Conservation (phyloP, 129 eudicot species). For the Artemisia argyi region DNA sequence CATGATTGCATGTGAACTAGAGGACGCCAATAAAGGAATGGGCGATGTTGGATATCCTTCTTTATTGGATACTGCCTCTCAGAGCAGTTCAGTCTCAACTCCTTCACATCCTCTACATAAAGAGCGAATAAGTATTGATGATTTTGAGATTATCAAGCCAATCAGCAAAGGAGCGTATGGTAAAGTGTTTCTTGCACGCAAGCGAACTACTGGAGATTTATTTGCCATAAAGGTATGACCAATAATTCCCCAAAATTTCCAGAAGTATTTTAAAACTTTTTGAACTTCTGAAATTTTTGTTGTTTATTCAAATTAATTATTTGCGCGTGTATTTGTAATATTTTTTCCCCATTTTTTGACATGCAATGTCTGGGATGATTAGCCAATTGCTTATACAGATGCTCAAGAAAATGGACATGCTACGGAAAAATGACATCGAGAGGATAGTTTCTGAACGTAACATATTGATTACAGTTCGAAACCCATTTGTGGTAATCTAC, state of each 20-base stretch:
- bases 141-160: constrained; percentile 86
- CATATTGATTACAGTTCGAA: constrained; percentile 79
- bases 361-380: constrained; percentile 5
- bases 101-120: constrained; percentile 63
- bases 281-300: constrained; percentile 1
- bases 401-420: constrained; percentile 80
- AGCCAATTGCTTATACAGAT: constrained; percentile 49
- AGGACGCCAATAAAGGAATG: constrained; percentile 39
- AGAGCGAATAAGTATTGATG: constrained; percentile 82
- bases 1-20: constrained; percentile 58
- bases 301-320: no score
- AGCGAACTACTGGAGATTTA: constrained; percentile 68
- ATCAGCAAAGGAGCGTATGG: constrained; percentile 20
- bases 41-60: constrained; percentile 45
- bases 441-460: constrained; percentile 88
- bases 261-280: not conserved
- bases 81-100: constrained; percentile 69
- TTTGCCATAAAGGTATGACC: constrained; percentile 83
- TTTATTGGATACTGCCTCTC: constrained; percentile 59
- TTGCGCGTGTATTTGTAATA: not conserved
- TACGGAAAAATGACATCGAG: constrained; percentile 86
- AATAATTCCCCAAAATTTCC: not conserved
- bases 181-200: constrained; percentile 14
- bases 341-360: not conserved
- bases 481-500: constrained; percentile 86